Base-by-base conservation (phyloP, 345 rosid genomes). In the Eucalyptus virginea region DNA sequence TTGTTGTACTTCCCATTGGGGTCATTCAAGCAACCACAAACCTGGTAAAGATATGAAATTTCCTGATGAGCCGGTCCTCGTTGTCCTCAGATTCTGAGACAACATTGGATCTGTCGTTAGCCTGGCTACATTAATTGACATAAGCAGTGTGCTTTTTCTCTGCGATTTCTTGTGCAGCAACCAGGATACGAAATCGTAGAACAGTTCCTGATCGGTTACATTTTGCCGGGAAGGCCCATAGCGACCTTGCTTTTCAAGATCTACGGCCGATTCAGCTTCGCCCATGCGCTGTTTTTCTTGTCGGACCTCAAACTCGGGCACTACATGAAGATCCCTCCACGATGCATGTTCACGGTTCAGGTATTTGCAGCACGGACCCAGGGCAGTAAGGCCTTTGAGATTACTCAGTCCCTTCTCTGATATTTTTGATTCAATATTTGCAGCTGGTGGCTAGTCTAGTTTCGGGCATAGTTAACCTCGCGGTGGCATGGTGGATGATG, bases 261-360 rank as follows among this genome's bases (percentile, higher is more conserved):
- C 44, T 98, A 97, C 21, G 99, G 99, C 52, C 86, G 99, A 86
- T 96, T 95, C 93, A 98, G 99, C 92, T 97, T 98, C 7, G 52
- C 95, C 86, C 99, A 98, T 86, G 99, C 99, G 58, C 98, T 98
- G 86, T 95, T 98, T 77, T 98, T 98, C 94, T 92, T 96, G 86
- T 92, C 98, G 45, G 99, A 98, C 93, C 98, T 98, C 92, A 98
- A 98, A 92, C 98, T 97, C 19, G 99, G 99, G n/a, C 99, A 97
- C 91, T 98, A 98, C 94, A 97, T 98, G 99, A 97, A 98, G 90
- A 96, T 98, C 87, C 99, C 99, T 83, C 99, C 99, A 1, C 94
- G 96, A 6, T 96, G 98, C 93, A 96, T 98, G 98, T 98, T 94
- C 93, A 92, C 93, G 3, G 98, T 98, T 93, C 99, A 98, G 96